Evolutionary conservation across 176 grass and related monocot species (phyloP), one percentile per base, ranked within the genome.

Genomic region (Chloris gayana): DNA sequence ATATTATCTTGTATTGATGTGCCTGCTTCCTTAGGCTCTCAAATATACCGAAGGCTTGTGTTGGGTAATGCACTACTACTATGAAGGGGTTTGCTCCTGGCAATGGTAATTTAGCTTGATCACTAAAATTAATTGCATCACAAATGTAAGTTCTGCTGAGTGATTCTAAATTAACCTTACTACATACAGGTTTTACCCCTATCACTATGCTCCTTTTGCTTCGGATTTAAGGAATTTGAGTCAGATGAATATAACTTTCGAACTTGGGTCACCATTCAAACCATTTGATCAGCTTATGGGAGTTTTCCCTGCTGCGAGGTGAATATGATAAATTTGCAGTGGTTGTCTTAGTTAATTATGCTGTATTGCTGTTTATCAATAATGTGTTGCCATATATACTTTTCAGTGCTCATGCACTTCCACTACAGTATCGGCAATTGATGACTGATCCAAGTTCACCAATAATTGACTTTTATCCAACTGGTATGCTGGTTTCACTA

Each of bases 21-120:
- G 65, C 29, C 19, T 33, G 77, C 88, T 83, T 74, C 92, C 38
- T 77, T 77, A 99, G 96, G 92, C 90, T 69, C 96, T 93, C 83
- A 99, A 95, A 87, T 99, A 88, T 82, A 92, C 88, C 61, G 96
- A 98, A 93, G 96, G 96, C 56, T 92, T 99, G 82, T 99, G 96
- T 78, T 98, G 96, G 96, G 88, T 99, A 78, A 95, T 95, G 96
- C 87, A 90, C 89, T 99, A 99, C 64, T 99, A 99, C 77, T 99
- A 99, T 75, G 86, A 99, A 89, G 88, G 96, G 85, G 96, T 99
- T 89, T 99, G 96, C 82, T 99, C 96, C 67, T 99, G 96, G 96
- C 96, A 83, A 59, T 99, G 96, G 96, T 99, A 91, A 65, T 82
- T 47, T 74, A 77, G 27, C 69, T 32, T 77, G 10, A 49, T 84